Evolutionary conservation across 75 land plant genomes (phyloP).

Genomic region (Picea glauca): DNA sequence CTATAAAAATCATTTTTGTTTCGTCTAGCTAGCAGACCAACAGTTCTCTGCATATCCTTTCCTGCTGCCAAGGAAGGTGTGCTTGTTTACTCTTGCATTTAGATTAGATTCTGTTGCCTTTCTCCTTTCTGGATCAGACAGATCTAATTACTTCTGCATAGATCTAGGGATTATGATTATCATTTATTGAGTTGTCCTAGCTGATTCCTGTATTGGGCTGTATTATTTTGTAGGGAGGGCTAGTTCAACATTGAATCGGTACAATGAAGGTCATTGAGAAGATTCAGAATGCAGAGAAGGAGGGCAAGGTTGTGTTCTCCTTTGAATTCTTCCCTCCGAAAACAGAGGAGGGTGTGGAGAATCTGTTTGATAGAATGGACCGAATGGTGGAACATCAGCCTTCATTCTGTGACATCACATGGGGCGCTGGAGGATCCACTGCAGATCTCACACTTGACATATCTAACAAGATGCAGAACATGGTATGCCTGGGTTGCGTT

Average conservation of each 20-base stretch:
- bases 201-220: neutral
- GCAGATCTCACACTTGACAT: slow-evolving; percentile 96
- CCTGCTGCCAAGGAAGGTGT: too few relatives aligned
- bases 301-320: slow-evolving; percentile 63
- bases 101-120: too few relatives aligned
- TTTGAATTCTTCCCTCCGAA: slow-evolving; percentile 96
- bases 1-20: too few relatives aligned
- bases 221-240: neutral
- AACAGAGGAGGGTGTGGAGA: slow-evolving; percentile 88
- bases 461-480: slow-evolving; percentile 88
- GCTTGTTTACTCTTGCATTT: too few relatives aligned
- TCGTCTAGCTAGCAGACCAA: too few relatives aligned
- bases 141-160: neutral
- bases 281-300: slow-evolving; percentile 51
- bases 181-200: neutral
- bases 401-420: slow-evolving; percentile 92
- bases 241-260: slow-evolving; percentile 1
- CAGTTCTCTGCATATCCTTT: too few relatives aligned
- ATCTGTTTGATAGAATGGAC: slow-evolving; percentile 69
- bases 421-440: slow-evolving; percentile 99
- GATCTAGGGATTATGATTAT: neutral
- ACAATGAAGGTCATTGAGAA: slow-evolving; percentile 95
- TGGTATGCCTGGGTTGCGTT: slow-evolving; percentile 24
- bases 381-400: slow-evolving; percentile 86
- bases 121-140: neutral